Evolutionary conservation across 768 basidiomycete species (phyloP).

Genomic region (Podaxis mareebaensis): DNA sequence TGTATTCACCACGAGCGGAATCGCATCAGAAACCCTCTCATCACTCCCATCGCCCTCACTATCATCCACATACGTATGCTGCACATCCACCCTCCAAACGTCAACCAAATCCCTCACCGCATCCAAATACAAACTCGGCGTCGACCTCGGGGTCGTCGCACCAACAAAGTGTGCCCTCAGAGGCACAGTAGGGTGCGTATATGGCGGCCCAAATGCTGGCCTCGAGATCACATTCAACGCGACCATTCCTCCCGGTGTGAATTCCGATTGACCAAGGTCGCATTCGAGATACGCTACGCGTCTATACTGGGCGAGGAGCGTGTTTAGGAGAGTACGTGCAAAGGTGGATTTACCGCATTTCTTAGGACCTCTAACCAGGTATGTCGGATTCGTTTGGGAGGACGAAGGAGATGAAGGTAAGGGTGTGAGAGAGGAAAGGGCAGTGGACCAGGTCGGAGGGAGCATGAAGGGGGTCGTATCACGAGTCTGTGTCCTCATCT

Average conservation of each 20-base stretch:
- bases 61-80: slow-evolving; percentile 37
- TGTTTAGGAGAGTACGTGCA: slow-evolving; percentile 71
- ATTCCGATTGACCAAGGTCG: slow-evolving; percentile 93
- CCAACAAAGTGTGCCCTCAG: slow-evolving; percentile 81
- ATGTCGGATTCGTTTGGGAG: slow-evolving; percentile 34
- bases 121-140: slow-evolving; percentile 74
- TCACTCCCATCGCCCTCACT: slow-evolving; percentile 27
- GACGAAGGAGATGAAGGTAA: slow-evolving; percentile 19
- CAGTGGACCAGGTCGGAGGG: slow-evolving; percentile 38
- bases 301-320: slow-evolving; percentile 63
- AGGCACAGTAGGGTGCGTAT: slow-evolving; percentile 78
- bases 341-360: slow-evolving; percentile 92
- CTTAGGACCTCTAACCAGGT: slow-evolving; percentile 82
- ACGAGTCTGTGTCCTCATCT: slow-evolving; percentile 39
- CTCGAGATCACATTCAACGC: slow-evolving; percentile 70
- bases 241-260: slow-evolving; percentile 84
- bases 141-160: slow-evolving; percentile 70
- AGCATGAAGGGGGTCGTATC: slow-evolving; percentile 39
- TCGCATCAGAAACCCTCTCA: slow-evolving; percentile 48
- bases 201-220: slow-evolving; percentile 82
- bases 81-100: slow-evolving; percentile 68
- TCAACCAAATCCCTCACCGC: slow-evolving; percentile 68
- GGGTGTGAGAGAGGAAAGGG: slow-evolving; percentile 19
- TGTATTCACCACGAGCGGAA: slow-evolving; percentile 91
- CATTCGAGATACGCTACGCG: slow-evolving; percentile 92